These are phyloP conservation scores for Lentinula detonsa DNA, from an alignment of 768 basidiomycete genomes.

Conservation along the genomic window DNA sequence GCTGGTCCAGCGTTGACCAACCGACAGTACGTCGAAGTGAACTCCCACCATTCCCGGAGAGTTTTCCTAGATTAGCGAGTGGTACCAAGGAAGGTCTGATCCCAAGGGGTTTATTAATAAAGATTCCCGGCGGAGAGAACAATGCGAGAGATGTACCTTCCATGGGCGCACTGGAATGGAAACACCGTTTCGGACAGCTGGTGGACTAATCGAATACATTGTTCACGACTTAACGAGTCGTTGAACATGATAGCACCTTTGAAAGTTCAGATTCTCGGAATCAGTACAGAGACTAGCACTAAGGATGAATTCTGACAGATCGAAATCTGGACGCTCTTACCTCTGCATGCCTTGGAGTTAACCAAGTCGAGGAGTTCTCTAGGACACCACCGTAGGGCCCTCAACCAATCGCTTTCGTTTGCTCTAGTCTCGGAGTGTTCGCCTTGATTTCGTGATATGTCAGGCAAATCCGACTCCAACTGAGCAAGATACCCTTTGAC, in stretches of 20 bases:
- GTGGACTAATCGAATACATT: conserved; percentile 64
- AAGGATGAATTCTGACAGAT: neutral
- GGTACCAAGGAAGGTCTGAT: conserved; percentile 53
- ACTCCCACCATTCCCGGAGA: conserved; percentile 5
- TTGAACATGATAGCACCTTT: conserved; percentile 98
- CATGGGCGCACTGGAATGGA: conserved; percentile 97
- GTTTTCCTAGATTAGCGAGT: conserved; percentile 24
- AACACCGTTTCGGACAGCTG: conserved; percentile 68
- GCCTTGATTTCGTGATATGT: conserved; percentile 19
- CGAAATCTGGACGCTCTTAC: conserved; percentile 60
- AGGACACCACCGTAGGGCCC: conserved; percentile 79
- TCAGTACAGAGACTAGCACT: neutral
- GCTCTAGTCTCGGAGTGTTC: conserved; percentile 8
- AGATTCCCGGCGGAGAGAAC: conserved; percentile 4
- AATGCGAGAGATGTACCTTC: conserved; percentile 43
- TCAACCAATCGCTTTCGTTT: conserved; percentile 48
- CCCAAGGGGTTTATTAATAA: neutral
- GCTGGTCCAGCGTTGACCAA: conserved; percentile 9
- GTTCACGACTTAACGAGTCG: conserved; percentile 59
- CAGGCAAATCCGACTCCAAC: conserved; percentile 41
- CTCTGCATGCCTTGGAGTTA: conserved; percentile 95
- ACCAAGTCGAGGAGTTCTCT: conserved; percentile 72
- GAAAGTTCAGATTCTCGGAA: neutral
- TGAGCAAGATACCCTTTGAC: conserved; percentile 67
- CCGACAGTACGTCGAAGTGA: neutral